Evolutionary conservation across 768 basidiomycete species (phyloP).

Genomic region (Pilatotrama ljubarskyi): DNA sequence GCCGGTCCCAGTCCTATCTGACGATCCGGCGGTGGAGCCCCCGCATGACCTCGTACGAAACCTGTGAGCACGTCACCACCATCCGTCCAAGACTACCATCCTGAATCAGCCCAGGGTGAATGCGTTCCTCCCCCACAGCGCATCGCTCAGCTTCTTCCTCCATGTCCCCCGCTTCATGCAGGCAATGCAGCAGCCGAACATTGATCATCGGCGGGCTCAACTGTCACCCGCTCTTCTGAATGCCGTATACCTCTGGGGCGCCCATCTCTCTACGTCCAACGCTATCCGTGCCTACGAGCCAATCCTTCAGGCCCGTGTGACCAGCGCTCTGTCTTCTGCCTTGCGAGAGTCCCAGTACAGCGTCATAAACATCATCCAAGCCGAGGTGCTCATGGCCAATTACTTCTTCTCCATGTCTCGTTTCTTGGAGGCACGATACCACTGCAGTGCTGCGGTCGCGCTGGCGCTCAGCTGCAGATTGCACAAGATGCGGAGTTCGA

Average conservation of each 20-base stretch:
- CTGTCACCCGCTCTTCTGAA: constrained; percentile 44
- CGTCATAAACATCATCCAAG: constrained; percentile 35
- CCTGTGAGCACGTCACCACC: constrained; percentile 7
- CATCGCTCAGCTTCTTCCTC: constrained; percentile 68
- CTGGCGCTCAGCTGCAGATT: constrained; percentile 27
- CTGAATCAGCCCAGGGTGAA: constrained; percentile 23
- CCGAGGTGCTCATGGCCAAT: constrained; percentile 59
- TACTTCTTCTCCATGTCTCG: constrained; percentile 64
- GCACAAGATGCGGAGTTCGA: constrained; percentile 30
- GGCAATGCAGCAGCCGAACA: constrained; percentile 11
- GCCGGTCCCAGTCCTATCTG: constrained; percentile 2
- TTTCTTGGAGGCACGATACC: constrained; percentile 58
- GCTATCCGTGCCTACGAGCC: constrained; percentile 30
- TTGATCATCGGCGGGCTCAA: constrained; percentile 28
- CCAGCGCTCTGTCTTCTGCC: constrained; percentile 39
- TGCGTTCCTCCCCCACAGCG: constrained; percentile 51
- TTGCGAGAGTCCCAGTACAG: constrained; percentile 31
- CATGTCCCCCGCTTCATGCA: constrained; percentile 46
- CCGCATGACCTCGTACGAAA: constrained; percentile 12
- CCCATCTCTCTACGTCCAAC: constrained; percentile 24
- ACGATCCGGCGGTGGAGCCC: constrained; percentile 18
- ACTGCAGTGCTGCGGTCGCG: constrained; percentile 44
- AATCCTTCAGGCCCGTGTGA: constrained; percentile 46
- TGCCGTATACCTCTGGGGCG: constrained; percentile 36
- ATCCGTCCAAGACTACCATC: not conserved